Base-by-base conservation (phyloP, 108 stramenopile genomes). In the Pseudonitzschia pungens region DNA sequence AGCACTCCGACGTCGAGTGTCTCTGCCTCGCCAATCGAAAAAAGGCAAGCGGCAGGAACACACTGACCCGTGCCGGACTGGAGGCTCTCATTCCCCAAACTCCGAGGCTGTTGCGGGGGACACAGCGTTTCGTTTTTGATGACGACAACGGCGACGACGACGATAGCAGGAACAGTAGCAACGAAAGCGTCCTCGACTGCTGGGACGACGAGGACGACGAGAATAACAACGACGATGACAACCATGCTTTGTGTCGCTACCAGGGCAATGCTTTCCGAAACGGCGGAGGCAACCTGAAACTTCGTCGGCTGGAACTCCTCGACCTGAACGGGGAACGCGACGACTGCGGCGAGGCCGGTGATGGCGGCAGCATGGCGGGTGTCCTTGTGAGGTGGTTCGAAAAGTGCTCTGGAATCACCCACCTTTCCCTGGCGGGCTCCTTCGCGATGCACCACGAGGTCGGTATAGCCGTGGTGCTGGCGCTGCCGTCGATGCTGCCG, bases 371-470 rank as follows among this genome's bases (percentile, higher is more conserved):
- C 5, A 60, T 70, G 22, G 65, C 70, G 0, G 26, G 52, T 15
- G 58, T 44, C 18, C 20, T 77, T 1, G 27, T 71, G 43, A 32
- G 32, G 4, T 59, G 62, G 40, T 42, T 77, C 18, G 68, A 71
- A 48, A 66, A 71, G 26, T 67, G 70, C 33, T 31, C 70, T 0
- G 56, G 68, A 24, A 71, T 77, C 3, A 77, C 70, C 42, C 77
- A 71, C 40, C 66, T 77, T 18, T 77, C 77, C 6, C 18, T 77
- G 27, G 77, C 77, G 29, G 77, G 77, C n/a, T 77, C 69, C 21
- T 60, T 77, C 36, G 12, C 4, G 2, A 18, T 62, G 10, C 24
- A 52, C 20, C 36, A 52, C 14, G 60, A 64, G 24, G 60, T 36
- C 33, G 75, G 75, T 1, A 22, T 22, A 7, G 22, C 58, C 9